Evolutionary conservation across 495 filamentous ascomycete species (phyloP).

Genomic region (Cercophora samala): DNA sequence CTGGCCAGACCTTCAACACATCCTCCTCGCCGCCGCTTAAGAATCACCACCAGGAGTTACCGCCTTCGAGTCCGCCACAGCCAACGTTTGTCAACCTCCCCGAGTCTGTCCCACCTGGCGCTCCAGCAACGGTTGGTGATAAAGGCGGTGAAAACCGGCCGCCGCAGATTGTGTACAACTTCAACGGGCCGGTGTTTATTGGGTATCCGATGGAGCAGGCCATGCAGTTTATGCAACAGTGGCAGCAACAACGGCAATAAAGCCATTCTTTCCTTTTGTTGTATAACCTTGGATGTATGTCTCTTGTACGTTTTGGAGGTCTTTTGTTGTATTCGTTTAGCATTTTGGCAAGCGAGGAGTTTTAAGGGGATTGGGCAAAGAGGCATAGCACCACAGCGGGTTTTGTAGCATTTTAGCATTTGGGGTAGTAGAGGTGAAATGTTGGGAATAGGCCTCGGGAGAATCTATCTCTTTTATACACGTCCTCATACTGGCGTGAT

Average conservation of each 20-base stretch:
- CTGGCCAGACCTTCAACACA: constrained; percentile 16
- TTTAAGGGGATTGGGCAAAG: background rate
- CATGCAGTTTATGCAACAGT: constrained; percentile 63
- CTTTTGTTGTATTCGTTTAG: background rate
- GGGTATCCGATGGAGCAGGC: constrained; percentile 81
- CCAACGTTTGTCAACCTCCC: constrained; percentile 42
- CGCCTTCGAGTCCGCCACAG: constrained; percentile 23
- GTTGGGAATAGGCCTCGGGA: no score
- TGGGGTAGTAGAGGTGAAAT: background rate
- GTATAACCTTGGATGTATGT: constrained; percentile 1
- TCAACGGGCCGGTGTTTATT: constrained; percentile 82
- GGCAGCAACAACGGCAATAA: constrained; percentile 31
- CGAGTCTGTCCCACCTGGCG: constrained; percentile 22
- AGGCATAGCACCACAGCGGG: background rate
- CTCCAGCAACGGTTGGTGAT: constrained; percentile 25
- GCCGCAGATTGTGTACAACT: constrained; percentile 65
- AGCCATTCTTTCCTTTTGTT: constrained; percentile 1
- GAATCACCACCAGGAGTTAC: constrained; percentile 16
- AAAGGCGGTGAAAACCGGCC: constrained; percentile 36
- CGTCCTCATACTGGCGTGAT: no score
- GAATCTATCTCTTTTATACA: no score
- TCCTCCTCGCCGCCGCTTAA: constrained; percentile 24
- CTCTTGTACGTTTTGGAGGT: constrained; percentile 1
- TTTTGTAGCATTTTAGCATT: background rate
- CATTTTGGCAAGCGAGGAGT: constrained; percentile 10